Conservation (phyloP, 495 filamentous ascomycete genomes). For the Penicillium diatomitis region DNA sequence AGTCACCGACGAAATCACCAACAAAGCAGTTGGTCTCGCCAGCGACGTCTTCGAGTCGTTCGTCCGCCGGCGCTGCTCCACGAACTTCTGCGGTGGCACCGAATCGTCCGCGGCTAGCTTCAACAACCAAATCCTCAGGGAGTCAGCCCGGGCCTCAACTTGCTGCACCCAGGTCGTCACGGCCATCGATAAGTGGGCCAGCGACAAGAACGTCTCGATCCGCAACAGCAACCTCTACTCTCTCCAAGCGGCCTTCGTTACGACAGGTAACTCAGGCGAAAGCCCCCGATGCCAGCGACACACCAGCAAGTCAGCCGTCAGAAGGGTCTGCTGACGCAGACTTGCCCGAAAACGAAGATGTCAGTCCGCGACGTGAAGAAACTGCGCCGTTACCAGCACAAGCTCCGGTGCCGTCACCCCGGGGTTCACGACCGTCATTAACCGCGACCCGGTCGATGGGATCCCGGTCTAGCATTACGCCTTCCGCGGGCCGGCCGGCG, state of each 20-base stretch:
- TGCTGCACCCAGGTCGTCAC: constrained; percentile 21
- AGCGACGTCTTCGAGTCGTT: constrained; percentile 45
- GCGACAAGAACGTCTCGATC: constrained; percentile 27
- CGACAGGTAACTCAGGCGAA: constrained; percentile 23
- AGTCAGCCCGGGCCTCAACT: constrained; percentile 46
- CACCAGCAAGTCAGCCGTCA: constrained; percentile 17
- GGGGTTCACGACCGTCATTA: constrained; percentile 26
- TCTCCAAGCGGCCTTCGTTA: constrained; percentile 33
- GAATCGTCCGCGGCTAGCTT: constrained; percentile 44
- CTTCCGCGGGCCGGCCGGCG: constrained; percentile 19
- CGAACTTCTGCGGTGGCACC: constrained; percentile 31
- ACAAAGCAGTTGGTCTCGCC: constrained; percentile 62
- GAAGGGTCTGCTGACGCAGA: constrained; percentile 25
- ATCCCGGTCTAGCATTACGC: constrained; percentile 17
- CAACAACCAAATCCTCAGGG: constrained; percentile 54
- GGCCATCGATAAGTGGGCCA: constrained; percentile 31
- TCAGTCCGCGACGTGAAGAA: constrained; percentile 12
- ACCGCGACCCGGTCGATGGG: constrained; percentile 15
- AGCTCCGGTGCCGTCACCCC: constrained; percentile 5
- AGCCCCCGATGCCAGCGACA: constrained; percentile 21
- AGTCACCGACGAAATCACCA: constrained; percentile 74
- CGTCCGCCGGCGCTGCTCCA: constrained; percentile 43
- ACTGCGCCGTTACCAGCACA: neutral
- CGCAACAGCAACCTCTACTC: constrained; percentile 12
- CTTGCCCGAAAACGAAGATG: constrained; percentile 17